Evolutionary conservation across 768 basidiomycete species (phyloP).

Genomic region (Panellus pusillus): DNA sequence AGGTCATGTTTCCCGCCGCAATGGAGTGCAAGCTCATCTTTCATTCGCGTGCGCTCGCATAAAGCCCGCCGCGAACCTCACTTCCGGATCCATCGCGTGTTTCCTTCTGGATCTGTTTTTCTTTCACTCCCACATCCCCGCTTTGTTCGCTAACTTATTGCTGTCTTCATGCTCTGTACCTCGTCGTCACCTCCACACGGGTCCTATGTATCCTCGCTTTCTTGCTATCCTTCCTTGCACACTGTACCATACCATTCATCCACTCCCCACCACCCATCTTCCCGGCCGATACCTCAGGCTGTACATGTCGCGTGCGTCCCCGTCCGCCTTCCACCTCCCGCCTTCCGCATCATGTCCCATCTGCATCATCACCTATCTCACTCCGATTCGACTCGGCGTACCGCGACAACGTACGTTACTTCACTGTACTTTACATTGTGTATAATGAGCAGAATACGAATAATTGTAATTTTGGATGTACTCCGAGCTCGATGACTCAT

Average conservation of each 20-base stretch:
- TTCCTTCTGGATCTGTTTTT: not conserved
- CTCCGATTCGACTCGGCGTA: not conserved
- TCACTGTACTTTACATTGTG: too few species aligned
- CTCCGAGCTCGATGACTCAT: too few species aligned
- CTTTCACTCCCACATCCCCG: not conserved
- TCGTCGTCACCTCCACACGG: conserved; percentile 8
- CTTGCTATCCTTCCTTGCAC: conserved; percentile 8
- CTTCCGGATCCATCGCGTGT: too few species aligned
- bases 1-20: conserved; percentile 77
- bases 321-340: too few species aligned
- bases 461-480: not conserved
- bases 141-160: not conserved
- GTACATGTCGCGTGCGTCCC: too few species aligned
- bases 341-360: too few species aligned
- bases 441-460: not conserved
- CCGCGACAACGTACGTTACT: too few species aligned
- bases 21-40: conserved; percentile 78
- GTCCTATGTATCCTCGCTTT: conserved; percentile 14
- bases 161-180: not conserved
- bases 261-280: not conserved
- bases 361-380: not conserved
- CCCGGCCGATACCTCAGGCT: too few species aligned
- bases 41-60: conserved; percentile 40
- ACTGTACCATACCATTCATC: conserved; percentile 13
- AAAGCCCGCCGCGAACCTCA: conserved; percentile 12